Conservation (phyloP, 441 rosid species). For the Pelargonium myrrhifolium region DNA sequence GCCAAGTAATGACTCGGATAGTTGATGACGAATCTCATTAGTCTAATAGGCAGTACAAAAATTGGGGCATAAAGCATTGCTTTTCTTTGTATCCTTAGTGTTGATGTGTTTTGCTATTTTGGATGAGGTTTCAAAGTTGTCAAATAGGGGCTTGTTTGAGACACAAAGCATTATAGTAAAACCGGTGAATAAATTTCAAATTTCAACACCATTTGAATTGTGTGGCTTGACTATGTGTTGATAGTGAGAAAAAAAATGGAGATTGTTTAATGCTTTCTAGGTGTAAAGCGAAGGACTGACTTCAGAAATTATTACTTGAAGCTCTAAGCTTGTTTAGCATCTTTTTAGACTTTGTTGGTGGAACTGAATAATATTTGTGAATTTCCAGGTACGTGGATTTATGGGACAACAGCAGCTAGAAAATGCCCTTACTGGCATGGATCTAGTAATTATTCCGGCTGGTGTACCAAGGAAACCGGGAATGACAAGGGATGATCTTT, state of each 20-base stretch:
- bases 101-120: too few relatives aligned
- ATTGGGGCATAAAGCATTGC: too few relatives aligned
- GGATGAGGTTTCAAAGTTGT: too few relatives aligned
- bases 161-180: background rate
- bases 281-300: background rate
- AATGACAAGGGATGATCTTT: conserved; percentile 91
- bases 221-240: background rate
- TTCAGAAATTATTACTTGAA: background rate
- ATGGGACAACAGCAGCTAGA: conserved; percentile 74
- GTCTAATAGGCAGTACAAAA: too few relatives aligned
- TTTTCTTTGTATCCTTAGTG: too few relatives aligned
- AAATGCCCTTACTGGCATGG: conserved; percentile 69
- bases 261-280: background rate
- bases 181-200: background rate
- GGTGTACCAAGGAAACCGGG: conserved; percentile 94
- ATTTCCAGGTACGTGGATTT: conserved; percentile 63
- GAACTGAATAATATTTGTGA: background rate
- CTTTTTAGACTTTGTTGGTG: background rate
- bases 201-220: background rate
- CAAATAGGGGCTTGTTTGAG: too few relatives aligned
- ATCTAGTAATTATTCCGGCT: conserved; percentile 84
- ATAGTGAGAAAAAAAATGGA: background rate
- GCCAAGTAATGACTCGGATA: too few relatives aligned
- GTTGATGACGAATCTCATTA: too few relatives aligned
- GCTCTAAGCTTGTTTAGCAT: background rate